phyloP scores from a whole-genome alignment of 768 basidiomycete species.

The Favolaschia claudopus region DNA sequence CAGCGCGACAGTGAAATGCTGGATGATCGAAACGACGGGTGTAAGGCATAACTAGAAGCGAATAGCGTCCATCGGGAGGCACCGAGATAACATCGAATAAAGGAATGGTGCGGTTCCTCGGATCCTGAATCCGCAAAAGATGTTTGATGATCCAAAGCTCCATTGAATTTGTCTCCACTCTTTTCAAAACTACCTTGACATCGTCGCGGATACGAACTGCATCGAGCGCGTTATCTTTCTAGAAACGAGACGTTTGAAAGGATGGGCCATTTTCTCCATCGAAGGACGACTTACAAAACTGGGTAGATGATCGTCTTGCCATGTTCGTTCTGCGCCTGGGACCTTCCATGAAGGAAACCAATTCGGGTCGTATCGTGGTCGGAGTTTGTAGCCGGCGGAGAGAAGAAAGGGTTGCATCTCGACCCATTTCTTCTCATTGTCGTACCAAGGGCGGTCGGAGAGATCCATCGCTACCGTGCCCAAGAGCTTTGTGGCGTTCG shows the following conservation, averaged over 20 bases:
- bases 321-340: too few relatives aligned
- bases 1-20: background rate
- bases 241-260: too few relatives aligned
- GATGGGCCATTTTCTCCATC: too few relatives aligned
- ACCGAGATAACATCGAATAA: background rate
- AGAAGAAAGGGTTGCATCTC: background rate
- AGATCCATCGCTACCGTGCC: too few relatives aligned
- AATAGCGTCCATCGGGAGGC: background rate
- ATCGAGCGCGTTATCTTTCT: too few relatives aligned
- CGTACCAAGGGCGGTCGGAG: background rate
- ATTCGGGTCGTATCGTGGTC: background rate
- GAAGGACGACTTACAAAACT: too few relatives aligned
- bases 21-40: background rate
- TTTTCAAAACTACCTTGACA: background rate
- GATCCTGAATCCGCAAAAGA: background rate
- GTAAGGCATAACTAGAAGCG: background rate
- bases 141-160: background rate
- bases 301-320: too few relatives aligned
- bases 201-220: background rate
- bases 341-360: background rate
- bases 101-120: background rate
- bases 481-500: too few relatives aligned
- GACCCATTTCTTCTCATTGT: background rate
- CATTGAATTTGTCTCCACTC: background rate
- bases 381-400: background rate